Conservation (phyloP, 2,329 filamentous ascomycete genomes). For the Ophiostoma ips region DNA sequence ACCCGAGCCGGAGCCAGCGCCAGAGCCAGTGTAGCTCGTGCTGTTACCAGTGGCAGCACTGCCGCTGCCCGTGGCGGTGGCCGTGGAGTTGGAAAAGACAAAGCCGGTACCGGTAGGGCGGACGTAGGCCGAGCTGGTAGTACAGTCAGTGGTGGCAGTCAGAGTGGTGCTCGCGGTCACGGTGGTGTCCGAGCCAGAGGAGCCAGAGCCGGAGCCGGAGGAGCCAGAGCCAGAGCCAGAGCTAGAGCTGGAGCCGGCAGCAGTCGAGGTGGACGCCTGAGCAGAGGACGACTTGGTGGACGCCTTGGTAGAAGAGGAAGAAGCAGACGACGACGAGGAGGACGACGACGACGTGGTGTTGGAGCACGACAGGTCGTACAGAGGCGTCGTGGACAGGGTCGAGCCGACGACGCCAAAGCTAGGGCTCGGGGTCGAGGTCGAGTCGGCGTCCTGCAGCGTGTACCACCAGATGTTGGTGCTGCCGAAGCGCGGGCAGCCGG, state of each 20-base stretch:
- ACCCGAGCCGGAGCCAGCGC: conserved; percentile 9
- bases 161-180: too few species aligned
- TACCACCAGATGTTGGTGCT: conserved; percentile 62
- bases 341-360: conserved; percentile 13
- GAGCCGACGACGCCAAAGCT: conserved; percentile 57
- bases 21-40: conserved; percentile 10
- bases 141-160: too few species aligned
- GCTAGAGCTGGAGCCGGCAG: neutral
- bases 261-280: neutral
- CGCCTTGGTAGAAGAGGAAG: conserved; percentile 11
- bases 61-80: conserved; percentile 12
- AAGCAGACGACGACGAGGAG: conserved; percentile 13
- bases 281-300: conserved; percentile 10
- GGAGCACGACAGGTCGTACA: conserved; percentile 50
- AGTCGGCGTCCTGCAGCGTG: conserved; percentile 54
- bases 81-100: neutral
- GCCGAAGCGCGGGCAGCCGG: conserved; percentile 58
- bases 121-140: neutral
- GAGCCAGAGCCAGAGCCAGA: neutral
- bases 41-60: conserved; percentile 14
- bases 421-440: conserved; percentile 46
- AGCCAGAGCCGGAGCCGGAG: too few species aligned
- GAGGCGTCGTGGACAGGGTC: conserved; percentile 36
- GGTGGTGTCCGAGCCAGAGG: neutral
- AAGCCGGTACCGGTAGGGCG: neutral